Conservation (phyloP, 345 rosid species). For the Atalantia buxifolia region DNA sequence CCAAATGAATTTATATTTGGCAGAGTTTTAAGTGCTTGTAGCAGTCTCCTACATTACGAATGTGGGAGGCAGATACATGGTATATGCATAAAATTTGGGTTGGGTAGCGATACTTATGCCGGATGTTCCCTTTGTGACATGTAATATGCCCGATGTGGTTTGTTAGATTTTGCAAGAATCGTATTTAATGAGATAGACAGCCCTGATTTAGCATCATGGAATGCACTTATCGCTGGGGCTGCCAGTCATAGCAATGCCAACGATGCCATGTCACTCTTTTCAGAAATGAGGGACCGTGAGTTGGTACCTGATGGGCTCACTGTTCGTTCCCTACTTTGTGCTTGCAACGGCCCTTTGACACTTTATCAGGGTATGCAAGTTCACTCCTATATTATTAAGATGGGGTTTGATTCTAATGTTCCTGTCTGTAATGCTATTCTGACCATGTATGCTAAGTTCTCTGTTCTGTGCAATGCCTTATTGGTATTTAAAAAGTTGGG, state of each 20-base stretch:
- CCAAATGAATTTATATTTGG: conserved; percentile 63
- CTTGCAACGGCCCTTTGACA: conserved; percentile 28
- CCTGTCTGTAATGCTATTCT: conserved; percentile 52
- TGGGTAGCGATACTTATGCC: conserved; percentile 30
- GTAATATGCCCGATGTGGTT: conserved; percentile 54
- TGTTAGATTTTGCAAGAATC: conserved; percentile 33
- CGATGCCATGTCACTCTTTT: conserved; percentile 37
- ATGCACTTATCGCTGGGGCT: conserved; percentile 46
- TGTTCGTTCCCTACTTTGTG: conserved; percentile 45
- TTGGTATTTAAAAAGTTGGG: conserved; percentile 52
- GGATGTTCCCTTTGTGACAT: conserved; percentile 56
- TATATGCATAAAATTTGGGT: conserved; percentile 46
- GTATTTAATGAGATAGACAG: conserved; percentile 44
- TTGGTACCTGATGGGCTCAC: conserved; percentile 43
- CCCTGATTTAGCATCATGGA: conserved; percentile 61
- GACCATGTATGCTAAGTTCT: conserved; percentile 50
- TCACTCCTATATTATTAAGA: conserved; percentile 46
- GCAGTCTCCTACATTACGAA: conserved; percentile 40
- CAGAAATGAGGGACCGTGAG: conserved; percentile 33
- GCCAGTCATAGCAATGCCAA: conserved; percentile 27
- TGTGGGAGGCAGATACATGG: conserved; percentile 55
- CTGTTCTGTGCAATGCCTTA: conserved; percentile 28
- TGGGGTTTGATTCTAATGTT: conserved; percentile 36
- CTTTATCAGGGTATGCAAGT: conserved; percentile 46
- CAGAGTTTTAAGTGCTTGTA: conserved; percentile 52